Conservation (phyloP, 176 grass and related monocot genomes). For the Rhipidocladum racemiflorum region DNA sequence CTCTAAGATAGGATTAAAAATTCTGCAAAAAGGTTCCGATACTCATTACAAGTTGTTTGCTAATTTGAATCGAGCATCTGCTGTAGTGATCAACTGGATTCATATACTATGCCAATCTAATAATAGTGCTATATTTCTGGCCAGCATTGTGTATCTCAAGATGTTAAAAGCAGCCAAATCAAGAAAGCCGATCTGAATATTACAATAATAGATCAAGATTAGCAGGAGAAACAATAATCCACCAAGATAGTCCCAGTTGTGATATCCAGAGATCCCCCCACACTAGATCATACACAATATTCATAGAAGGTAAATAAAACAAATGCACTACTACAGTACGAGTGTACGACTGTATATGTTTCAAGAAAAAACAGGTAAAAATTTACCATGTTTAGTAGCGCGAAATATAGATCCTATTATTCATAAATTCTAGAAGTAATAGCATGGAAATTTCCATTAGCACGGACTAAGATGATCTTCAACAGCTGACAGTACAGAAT, state of each 20-base stretch:
- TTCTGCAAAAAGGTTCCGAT: neutral
- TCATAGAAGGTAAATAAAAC: neutral
- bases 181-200: neutral
- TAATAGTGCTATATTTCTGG: neutral
- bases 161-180: neutral
- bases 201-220: neutral
- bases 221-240: neutral
- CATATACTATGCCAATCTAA: neutral
- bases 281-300: neutral
- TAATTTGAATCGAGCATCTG: neutral
- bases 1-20: neutral
- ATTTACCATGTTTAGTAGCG: neutral
- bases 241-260: neutral
- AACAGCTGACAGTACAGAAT: neutral
- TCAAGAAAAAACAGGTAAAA: neutral
- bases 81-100: neutral
- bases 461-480: neutral
- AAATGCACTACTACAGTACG: neutral
- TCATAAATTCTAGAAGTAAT: neutral
- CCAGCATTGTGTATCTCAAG: neutral
- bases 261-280: neutral
- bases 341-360: neutral
- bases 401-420: neutral
- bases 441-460: neutral
- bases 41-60: neutral